Conservation (phyloP, 1,139 yeast genomes). For the Pichia sp. region DNA sequence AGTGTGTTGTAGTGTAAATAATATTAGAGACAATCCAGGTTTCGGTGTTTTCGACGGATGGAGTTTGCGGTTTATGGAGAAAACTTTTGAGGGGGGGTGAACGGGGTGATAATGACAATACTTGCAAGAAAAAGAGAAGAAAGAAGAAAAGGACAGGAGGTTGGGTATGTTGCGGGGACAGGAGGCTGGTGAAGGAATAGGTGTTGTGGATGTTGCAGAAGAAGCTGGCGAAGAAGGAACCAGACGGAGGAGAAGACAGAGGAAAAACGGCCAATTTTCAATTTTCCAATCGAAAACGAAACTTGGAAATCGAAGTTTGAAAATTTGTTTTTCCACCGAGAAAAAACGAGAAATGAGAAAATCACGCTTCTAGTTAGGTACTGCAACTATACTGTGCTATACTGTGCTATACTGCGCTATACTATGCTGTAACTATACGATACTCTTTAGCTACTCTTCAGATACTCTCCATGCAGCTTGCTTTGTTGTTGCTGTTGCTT, state of each 20-base stretch:
- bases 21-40: not conserved
- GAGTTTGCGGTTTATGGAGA: not conserved
- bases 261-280: not conserved
- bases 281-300: not conserved
- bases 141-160: not conserved
- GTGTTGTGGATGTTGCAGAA: not conserved
- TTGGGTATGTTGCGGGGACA: not conserved
- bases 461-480: slow-evolving; percentile 72
- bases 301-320: not conserved
- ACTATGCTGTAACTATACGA: no score
- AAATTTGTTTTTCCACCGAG: not conserved
- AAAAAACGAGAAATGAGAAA: no score
- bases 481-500: slow-evolving; percentile 77
- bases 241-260: not conserved
- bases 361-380: no score
- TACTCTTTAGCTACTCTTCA: no score
- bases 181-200: not conserved
- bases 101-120: not conserved
- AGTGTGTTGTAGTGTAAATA: not conserved
- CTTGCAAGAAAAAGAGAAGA: not conserved
- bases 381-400: no score
- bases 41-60: not conserved
- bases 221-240: not conserved
- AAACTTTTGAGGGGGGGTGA: not conserved
- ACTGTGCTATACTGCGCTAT: no score